Evolutionary conservation across 495 filamentous ascomycete genomes (phyloP).

Genomic region (Poronia punctata): DNA sequence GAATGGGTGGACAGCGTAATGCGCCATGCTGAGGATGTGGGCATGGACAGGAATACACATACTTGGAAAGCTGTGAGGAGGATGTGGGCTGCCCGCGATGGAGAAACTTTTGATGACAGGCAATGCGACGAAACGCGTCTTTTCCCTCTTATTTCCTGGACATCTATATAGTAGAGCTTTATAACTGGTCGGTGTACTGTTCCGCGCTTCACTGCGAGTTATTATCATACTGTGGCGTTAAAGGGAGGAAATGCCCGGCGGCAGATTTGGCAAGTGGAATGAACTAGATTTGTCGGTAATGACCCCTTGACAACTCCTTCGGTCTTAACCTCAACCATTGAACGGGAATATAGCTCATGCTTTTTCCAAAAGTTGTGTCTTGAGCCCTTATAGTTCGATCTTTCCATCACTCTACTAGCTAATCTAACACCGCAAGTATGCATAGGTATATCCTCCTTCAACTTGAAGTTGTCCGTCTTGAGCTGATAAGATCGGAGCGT

Average conservation of each 20-base stretch:
- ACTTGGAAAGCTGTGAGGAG: conserved; percentile 18
- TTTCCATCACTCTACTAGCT: conserved; percentile 7
- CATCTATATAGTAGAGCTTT: conserved; percentile 9
- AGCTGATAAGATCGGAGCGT: conserved; percentile 7
- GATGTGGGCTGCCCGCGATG: conserved; percentile 19
- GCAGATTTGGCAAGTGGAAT: conserved; percentile 7
- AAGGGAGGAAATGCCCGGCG: conserved; percentile 7
- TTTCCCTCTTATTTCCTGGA: conserved; percentile 13
- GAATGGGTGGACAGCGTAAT: conserved; percentile 18
- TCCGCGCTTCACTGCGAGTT: conserved; percentile 8
- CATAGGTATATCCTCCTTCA: conserved; percentile 5
- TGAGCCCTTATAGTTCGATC: conserved; percentile 4
- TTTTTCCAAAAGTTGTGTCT: conserved; percentile 1
- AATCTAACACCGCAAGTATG: conserved; percentile 7
- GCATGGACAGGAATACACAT: conserved; percentile 14
- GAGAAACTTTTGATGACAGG: conserved; percentile 12
- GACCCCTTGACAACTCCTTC: conserved; percentile 7
- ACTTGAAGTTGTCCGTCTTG: conserved; percentile 2
- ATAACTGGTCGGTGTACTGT: conserved; percentile 9
- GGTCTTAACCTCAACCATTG: conserved; percentile 6
- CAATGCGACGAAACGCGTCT: conserved; percentile 13
- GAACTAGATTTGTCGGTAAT: conserved; percentile 8
- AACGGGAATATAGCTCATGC: conserved; percentile 4
- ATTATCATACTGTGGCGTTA: conserved; percentile 8
- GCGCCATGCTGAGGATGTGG: conserved; percentile 16